Evolutionary conservation across 2,329 filamentous ascomycete species (phyloP).

Genomic region (Chrysosphaeria jannelii): DNA sequence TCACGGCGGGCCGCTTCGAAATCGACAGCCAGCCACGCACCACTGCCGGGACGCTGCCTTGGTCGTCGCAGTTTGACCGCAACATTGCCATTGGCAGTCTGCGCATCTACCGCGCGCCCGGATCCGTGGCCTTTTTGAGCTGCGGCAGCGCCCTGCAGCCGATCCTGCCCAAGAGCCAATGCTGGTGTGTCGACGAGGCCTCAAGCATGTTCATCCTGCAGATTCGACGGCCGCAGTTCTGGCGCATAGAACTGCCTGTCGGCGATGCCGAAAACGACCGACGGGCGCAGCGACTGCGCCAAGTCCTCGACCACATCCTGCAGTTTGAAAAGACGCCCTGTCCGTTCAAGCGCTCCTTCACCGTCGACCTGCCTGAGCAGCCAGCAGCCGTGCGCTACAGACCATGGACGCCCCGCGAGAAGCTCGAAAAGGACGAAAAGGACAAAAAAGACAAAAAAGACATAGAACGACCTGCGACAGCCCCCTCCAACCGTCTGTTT

Average conservation of each 20-base stretch:
- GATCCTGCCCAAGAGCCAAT: constrained; percentile 70
- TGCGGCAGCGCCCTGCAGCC: constrained; percentile 61
- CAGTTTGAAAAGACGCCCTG: constrained; percentile 72
- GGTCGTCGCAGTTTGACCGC: constrained; percentile 46
- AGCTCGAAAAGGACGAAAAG: constrained; percentile 6
- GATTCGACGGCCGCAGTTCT: constrained; percentile 58
- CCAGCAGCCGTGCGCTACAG: constrained; percentile 34
- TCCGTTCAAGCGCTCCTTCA: constrained; percentile 54
- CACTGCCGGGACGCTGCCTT: constrained; percentile 28
- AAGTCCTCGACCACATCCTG: constrained; percentile 39
- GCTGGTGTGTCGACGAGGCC: constrained; percentile 70
- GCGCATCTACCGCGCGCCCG: constrained; percentile 60
- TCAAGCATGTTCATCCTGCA: constrained; percentile 63
- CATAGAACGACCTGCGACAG: too few relatives aligned
- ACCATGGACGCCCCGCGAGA: constrained; percentile 30
- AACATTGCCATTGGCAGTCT: constrained; percentile 55
- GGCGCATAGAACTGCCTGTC: constrained; percentile 62
- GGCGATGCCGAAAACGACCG: constrained; percentile 24
- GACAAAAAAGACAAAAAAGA: too few relatives aligned
- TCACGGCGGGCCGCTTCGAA: constrained; percentile 14
- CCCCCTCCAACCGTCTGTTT: neutral
- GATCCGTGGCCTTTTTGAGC: constrained; percentile 65
- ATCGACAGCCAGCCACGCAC: too few relatives aligned
- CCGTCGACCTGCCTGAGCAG: constrained; percentile 38
- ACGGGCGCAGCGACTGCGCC: constrained; percentile 35